Evolutionary conservation across 306 rosid species (phyloP).

Genomic region (Oemleria cerasiformis): DNA sequence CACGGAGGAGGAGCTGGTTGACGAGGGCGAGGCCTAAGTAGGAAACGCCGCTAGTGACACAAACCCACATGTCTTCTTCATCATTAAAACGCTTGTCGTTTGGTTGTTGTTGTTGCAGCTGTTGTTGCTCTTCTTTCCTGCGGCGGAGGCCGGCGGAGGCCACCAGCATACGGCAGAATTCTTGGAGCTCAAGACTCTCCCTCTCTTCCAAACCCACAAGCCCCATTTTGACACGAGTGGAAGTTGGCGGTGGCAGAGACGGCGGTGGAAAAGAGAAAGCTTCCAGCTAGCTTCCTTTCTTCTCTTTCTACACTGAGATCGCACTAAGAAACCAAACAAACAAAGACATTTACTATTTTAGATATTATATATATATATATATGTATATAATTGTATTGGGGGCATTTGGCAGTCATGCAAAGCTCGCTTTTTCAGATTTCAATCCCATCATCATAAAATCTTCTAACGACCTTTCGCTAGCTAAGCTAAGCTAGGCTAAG

Average conservation of each 20-base stretch:
- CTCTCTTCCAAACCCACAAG: constrained; percentile 46
- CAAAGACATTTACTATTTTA: no score
- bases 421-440: not conserved
- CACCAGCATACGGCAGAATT: constrained; percentile 40
- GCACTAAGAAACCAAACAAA: no score
- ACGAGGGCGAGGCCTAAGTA: constrained; percentile 71
- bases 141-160: constrained; percentile 42
- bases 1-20: constrained; percentile 55
- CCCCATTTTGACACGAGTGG: constrained; percentile 44
- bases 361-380: no score
- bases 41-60: constrained; percentile 87
- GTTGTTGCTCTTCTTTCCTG: constrained; percentile 44
- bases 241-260: not conserved
- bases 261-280: not conserved
- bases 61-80: constrained; percentile 37
- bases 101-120: constrained; percentile 29
- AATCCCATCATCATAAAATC: not conserved
- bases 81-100: constrained; percentile 21
- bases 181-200: constrained; percentile 38
- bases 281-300: not conserved
- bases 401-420: not conserved
- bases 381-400: no score
- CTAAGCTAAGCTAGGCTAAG: no score
- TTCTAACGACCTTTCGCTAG: no score
- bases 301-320: not conserved